A percentile compares a stretch with the other conserved stretches of the same genome.
Conservation (phyloP, 768 basidiomycete species). For the Boletus barrowsii region DNA sequence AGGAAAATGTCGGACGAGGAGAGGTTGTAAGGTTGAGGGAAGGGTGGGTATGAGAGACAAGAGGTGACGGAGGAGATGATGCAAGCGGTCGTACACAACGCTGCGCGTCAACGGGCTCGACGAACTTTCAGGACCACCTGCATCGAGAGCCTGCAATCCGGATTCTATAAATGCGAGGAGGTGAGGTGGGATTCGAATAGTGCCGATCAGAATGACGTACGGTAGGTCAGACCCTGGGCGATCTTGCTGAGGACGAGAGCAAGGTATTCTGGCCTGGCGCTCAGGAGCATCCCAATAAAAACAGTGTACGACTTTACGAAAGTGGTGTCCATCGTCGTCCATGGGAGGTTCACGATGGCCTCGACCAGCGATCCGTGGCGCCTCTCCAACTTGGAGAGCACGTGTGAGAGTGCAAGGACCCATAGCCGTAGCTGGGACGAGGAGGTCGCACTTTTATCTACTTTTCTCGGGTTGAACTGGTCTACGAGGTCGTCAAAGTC, state of each 20-base stretch:
- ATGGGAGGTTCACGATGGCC: conserved; percentile 83
- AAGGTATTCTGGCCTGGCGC: conserved; percentile 88
- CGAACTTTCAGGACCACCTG: conserved; percentile 60
- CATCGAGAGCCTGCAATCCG: conserved; percentile 59
- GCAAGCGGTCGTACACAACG: conserved; percentile 81
- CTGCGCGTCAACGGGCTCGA: conserved; percentile 73
- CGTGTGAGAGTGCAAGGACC: conserved; percentile 86
- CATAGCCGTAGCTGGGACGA: conserved; percentile 66
- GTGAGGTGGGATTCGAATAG: neutral
- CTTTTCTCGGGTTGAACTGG: conserved; percentile 67
- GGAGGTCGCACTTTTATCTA: conserved; percentile 31
- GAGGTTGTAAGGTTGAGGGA: conserved; percentile 79
- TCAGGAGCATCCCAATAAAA: conserved; percentile 89
- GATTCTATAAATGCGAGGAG: conserved; percentile 51
- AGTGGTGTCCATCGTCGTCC: conserved; percentile 84
- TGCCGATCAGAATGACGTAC: conserved; percentile 46
- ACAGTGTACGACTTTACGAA: conserved; percentile 88
- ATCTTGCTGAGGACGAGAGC: conserved; percentile 79
- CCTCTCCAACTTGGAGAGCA: conserved; percentile 85
- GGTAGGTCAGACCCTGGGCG: conserved; percentile 83
- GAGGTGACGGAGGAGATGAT: conserved; percentile 83
- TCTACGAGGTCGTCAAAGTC: conserved; percentile 87
- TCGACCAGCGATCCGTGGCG: conserved; percentile 78
- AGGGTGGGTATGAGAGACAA: conserved; percentile 89
- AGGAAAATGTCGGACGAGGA: conserved; percentile 83